Base-by-base conservation (phyloP, 805 yeast species). In the Scheffersomyces spartinae region DNA sequence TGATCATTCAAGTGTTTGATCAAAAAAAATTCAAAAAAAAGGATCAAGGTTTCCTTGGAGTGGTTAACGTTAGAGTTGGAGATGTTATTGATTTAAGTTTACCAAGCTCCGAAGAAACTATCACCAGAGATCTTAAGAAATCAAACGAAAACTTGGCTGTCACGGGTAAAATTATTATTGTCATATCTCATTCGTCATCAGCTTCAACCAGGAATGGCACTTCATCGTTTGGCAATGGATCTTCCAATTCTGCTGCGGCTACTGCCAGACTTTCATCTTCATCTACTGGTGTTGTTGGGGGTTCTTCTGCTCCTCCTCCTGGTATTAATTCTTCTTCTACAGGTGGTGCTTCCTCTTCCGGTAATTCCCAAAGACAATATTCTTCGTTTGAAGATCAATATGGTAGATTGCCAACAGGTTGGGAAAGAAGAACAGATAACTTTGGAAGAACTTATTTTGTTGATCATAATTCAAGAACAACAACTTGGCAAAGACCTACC, bases 401-500 rank as follows among this genome's bases (percentile, higher is more conserved):
- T 42, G 99, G 99, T 21, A 68, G 95, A 47, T 65, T 91, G 39
- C 99, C 98, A 3, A 84, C 95, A 5, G 99, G 99, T 4, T 91
- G 98, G 97, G 99, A 91, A 55, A 75, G 98, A 42, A 72, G 98
- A 56, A 86, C 97, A 1, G 99, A 91, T 52, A 84, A 85, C 52
- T 82, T 85, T 45, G 98, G 98, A 15, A 73, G 99, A 47, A 88
- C 97, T 1, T 91, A 91, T 55, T 91, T 88, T 49, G 98, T 91
- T 18, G 99, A 91, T 56, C 99, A 91, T 58, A 85, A 88, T 52
- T 82, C 95, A 12, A 75, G 96, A 56, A 82, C 95, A 6, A 91
- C 99, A 6, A 88, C 98, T n/a, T 91, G 99, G 99, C 85, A 81
- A 43, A 71, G 99, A 42, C 99, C 99, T 16, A 75, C 91, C 3